These are phyloP conservation scores for Cenchrus fungigraminus DNA, from an alignment of 176 grass and related monocot species.

Conservation along the genomic window DNA sequence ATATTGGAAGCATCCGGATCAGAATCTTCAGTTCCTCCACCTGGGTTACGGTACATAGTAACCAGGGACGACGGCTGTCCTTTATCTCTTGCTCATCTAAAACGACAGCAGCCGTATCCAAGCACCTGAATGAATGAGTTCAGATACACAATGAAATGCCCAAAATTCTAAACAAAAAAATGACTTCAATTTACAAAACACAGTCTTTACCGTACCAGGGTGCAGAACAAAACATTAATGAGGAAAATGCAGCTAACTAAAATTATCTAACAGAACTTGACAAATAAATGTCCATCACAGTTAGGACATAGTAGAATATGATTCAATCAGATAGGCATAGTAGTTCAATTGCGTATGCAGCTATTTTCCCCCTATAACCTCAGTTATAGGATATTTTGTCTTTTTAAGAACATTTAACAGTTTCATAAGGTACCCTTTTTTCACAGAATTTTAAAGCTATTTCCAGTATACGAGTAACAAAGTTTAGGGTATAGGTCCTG, in stretches of 20 bases:
- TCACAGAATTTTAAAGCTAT: neutral
- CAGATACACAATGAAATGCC: slow-evolving; percentile 1
- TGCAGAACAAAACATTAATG: neutral
- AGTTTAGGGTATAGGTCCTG: neutral
- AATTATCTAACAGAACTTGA: neutral
- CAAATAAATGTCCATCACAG: neutral
- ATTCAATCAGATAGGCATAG: neutral
- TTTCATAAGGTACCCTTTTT: neutral
- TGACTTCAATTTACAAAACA: neutral
- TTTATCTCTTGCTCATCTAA: slow-evolving; percentile 49
- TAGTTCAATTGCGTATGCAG: neutral
- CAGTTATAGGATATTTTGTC: neutral
- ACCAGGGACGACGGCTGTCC: slow-evolving; percentile 31
- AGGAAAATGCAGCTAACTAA: neutral
- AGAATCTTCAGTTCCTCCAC: slow-evolving; percentile 96
- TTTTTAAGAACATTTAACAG: neutral
- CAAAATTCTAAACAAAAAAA: slow-evolving; percentile 5
- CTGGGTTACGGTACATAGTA: slow-evolving; percentile 68
- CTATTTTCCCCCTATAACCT: neutral
- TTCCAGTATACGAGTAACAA: neutral
- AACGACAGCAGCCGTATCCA: slow-evolving; percentile 74
- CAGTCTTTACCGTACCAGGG: neutral
- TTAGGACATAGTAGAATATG: neutral
- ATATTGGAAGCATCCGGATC: slow-evolving; percentile 82
- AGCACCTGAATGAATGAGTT: slow-evolving; percentile 57